Evolutionary conservation across 805 yeast genomes (phyloP), one percentile per base, ranked within the genome.

Genomic region (Candida bentonensis): DNA sequence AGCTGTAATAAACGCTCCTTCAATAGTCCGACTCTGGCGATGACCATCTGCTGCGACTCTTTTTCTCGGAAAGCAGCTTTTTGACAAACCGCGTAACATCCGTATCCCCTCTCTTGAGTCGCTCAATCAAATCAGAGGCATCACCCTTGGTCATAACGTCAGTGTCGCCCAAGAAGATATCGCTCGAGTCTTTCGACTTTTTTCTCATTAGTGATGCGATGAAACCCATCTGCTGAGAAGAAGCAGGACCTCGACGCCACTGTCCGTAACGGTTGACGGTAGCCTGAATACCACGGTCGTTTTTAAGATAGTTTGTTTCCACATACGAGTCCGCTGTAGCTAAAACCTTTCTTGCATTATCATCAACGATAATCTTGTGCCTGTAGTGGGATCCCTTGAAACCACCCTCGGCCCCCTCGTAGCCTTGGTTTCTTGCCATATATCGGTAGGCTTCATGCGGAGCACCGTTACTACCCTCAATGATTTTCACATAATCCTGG

Each of bases 321-420:
- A 47, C 52, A 17, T 13, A 41, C 11, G 13, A 4, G 25, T 46
- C 51, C 3, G 52, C 51, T 5, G 50, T 49, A 42, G 46, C 44
- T 4, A 49, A 23, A 21, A 48, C 52, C 3, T 45, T 11, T 15
- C 27, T 21, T 21, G 47, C 41, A 34, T 41, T 36, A 15, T 20
- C 27, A n/a, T 39, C 41, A 4, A 45, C 41, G 9, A 15, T 26
- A 13, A 46, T 11, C 30, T 23, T 5, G n/a, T 30, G 36, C 20
- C 17, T 30, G n/a, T 9, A 30, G 20, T 30, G 36, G 20, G 17
- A 9, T 17, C 7, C n/a, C n/a, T 30, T 30, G 17, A 9, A 9
- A 17, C n/a, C 17, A 4, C 36, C 36, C 36, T 30, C 36, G n/a
- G n/a, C n/a, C n/a, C n/a, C n/a, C n/a, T n/a, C n/a, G n/a, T n/a